A percentile compares a stretch with the other conserved stretches of the same genome.
Evolutionary conservation across 2,329 filamentous ascomycete genomes (phyloP).

Genomic region (Ascochyta lentis): DNA sequence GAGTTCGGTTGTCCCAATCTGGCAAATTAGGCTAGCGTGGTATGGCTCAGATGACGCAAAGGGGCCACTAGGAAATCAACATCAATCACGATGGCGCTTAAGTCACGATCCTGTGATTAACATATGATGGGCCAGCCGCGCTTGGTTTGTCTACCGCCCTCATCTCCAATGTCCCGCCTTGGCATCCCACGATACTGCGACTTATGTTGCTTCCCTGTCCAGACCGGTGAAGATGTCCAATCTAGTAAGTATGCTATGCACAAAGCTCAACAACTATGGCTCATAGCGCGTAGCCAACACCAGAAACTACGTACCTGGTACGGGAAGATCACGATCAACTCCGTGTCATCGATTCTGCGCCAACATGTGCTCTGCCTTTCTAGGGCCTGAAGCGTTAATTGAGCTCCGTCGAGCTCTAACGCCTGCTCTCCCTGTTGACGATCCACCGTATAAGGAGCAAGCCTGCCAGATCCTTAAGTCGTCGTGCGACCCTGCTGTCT

Average conservation of each 20-base stretch:
- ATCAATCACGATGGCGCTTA: neutral
- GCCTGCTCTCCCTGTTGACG: neutral
- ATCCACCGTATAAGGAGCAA: neutral
- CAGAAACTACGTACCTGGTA: neutral
- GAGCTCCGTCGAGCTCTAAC: neutral
- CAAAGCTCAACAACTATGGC: neutral
- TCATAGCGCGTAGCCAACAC: neutral
- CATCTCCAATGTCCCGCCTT: neutral
- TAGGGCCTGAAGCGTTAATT: neutral
- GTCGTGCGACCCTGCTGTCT: neutral
- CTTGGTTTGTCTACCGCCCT: neutral
- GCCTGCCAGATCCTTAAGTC: neutral
- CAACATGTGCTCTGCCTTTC: neutral
- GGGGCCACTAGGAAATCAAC: neutral
- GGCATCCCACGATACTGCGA: neutral
- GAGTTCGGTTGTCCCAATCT: neutral
- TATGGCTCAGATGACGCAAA: neutral
- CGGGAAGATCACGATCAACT: neutral
- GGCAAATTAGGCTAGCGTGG: neutral
- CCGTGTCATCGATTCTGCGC: neutral
- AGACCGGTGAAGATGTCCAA: neutral
- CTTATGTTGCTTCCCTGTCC: neutral
- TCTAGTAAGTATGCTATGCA: neutral
- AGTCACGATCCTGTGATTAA: neutral
- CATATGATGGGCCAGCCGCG: neutral